Evolutionary conservation across 768 basidiomycete species (phyloP).

Genomic region (Daedalea quercina): DNA sequence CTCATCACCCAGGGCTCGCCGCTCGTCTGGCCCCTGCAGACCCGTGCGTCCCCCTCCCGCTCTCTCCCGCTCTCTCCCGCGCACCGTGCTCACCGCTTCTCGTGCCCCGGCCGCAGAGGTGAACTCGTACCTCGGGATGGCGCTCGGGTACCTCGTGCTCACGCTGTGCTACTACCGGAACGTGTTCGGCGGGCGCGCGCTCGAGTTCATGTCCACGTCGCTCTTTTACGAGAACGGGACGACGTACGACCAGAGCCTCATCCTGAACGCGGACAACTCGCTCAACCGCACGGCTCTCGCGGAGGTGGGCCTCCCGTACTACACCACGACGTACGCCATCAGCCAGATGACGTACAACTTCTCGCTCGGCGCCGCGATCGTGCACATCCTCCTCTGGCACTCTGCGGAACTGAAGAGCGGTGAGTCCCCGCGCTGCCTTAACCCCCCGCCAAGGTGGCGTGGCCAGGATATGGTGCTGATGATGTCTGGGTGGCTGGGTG

Average conservation of each 20-base stretch:
- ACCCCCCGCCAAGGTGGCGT: too few species aligned
- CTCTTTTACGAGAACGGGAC: constrained; percentile 32
- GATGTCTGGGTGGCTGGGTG: too few species aligned
- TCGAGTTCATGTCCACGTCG: constrained; percentile 42
- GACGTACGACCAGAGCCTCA: constrained; percentile 35
- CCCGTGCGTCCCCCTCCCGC: constrained; percentile 30
- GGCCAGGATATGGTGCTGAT: too few species aligned
- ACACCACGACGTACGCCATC: constrained; percentile 41
- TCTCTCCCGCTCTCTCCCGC: neutral
- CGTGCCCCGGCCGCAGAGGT: too few species aligned
- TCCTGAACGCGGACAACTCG: constrained; percentile 32
- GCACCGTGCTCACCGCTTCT: neutral
- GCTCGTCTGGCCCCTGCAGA: constrained; percentile 49
- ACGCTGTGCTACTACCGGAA: constrained; percentile 37
- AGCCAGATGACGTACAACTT: constrained; percentile 45
- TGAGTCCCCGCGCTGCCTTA: constrained; percentile 15
- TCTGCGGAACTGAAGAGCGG: constrained; percentile 41
- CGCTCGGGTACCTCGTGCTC: constrained; percentile 37
- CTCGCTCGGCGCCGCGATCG: constrained; percentile 42
- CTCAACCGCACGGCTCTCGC: constrained; percentile 27
- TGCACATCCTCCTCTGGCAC: constrained; percentile 44
- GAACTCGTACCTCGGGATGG: constrained; percentile 44
- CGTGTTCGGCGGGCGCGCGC: constrained; percentile 36
- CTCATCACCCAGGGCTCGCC: constrained; percentile 49
- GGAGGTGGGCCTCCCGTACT: constrained; percentile 23